Conservation (phyloP, 148 eudicot species). For the Heliosperma pusillum region DNA sequence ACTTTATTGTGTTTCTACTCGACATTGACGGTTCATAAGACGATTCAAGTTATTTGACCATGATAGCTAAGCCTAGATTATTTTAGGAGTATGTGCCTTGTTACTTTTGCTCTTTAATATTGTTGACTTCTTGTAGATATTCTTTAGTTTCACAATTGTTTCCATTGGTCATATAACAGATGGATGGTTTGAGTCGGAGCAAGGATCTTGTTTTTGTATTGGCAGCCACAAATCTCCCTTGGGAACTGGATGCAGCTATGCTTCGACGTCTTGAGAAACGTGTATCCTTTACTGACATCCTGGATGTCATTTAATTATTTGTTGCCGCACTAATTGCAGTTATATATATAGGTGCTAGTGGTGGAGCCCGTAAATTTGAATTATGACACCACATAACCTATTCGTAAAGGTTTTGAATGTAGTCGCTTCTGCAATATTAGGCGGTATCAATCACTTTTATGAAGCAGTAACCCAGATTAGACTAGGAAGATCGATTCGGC, state of each 20-base stretch:
- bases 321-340: background rate
- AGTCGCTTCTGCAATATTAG: background rate
- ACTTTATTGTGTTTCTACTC: background rate
- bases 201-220: slow-evolving; percentile 96
- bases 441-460: background rate
- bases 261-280: slow-evolving; percentile 97
- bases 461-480: background rate
- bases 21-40: background rate
- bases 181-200: slow-evolving; percentile 92
- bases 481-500: background rate
- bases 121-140: background rate
- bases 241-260: slow-evolving; percentile 99
- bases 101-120: background rate
- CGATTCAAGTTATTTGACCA: background rate
- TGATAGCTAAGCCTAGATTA: background rate
- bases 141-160: background rate
- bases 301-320: background rate
- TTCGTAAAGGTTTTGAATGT: background rate
- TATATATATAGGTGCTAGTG: background rate
- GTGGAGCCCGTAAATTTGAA: too few relatives aligned
- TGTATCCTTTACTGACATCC: slow-evolving; percentile 41
- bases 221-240: slow-evolving; percentile 97
- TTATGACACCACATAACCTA: background rate
- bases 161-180: slow-evolving; percentile 44
- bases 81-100: background rate